phyloP scores from a whole-genome alignment of 2,329 filamentous ascomycete genomes.

The Thelonectria olida region DNA sequence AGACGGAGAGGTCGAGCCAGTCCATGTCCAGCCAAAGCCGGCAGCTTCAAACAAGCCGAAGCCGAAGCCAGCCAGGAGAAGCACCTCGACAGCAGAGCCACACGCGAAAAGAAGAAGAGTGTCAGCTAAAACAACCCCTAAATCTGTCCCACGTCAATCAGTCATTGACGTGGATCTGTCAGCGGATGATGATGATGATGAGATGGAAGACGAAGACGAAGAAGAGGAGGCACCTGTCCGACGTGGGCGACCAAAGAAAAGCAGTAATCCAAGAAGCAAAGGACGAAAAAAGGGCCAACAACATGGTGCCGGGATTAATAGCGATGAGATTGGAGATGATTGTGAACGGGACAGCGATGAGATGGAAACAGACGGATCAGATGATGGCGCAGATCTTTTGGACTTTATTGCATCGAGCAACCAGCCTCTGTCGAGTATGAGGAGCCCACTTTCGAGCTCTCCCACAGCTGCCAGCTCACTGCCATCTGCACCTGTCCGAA shows the following conservation, averaged over 20 bases:
- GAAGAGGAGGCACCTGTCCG: conserved; percentile 25
- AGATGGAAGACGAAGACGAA: conserved; percentile 29
- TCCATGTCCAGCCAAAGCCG: conserved; percentile 14
- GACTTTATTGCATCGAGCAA: conserved; percentile 68
- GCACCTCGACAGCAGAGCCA: conserved; percentile 23
- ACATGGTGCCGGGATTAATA: conserved; percentile 47
- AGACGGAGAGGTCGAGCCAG: conserved; percentile 44
- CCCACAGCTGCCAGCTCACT: conserved; percentile 32
- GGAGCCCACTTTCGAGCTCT: conserved; percentile 43
- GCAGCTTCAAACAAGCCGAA: conserved; percentile 19
- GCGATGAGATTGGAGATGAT: conserved; percentile 61
- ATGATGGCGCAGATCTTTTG: conserved; percentile 59
- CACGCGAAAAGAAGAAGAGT: conserved; percentile 36
- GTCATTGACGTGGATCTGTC: conserved; percentile 27
- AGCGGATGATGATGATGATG: conserved; percentile 30
- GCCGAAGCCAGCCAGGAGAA: conserved; percentile 24
- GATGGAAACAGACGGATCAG: conserved; percentile 56
- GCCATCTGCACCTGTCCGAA: conserved; percentile 27
- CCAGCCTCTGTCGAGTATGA: conserved; percentile 48
- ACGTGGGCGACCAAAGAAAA: conserved; percentile 29
- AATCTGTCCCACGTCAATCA: conserved; percentile 21
- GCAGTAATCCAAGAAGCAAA: conserved; percentile 29
- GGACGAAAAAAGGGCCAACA: conserved; percentile 33
- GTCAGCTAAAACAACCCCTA: conserved; percentile 17
- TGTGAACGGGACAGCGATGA: conserved; percentile 60